Base-by-base conservation (phyloP, 2,329 filamentous ascomycete species). In the Aureobasidium namibiae region DNA sequence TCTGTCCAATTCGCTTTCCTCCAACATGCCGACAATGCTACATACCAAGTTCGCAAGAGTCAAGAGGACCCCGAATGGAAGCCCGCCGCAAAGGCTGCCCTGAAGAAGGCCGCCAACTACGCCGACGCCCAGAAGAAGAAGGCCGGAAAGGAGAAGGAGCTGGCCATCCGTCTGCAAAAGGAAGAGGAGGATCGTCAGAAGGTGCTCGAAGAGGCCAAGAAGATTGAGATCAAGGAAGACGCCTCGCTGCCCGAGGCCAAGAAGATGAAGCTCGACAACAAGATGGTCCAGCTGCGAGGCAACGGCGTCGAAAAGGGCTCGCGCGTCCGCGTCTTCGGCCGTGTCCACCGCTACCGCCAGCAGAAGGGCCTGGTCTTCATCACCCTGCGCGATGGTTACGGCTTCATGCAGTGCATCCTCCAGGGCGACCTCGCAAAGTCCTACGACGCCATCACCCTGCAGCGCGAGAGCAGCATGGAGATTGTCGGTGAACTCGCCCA, bases 321-420 rank as follows among this genome's bases (percentile, higher is more conserved):
- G 44, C 82, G 90, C 57, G 89, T 95, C 61, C 84, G 86, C 66
- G 88, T 96, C 23, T 82, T 86, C 64, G 92, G 92, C 59, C 83
- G 91, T 65, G 89, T 96, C 58, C 90, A 95, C 75, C 84, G 89
- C 61, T 77, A 92, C 72, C 83, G 90, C 62, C 80, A 82, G 62
- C 92, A 96, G 76, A 94, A 92, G 75, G 86, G 89, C 69, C 83
- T 90, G 64, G 86, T 90, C 59, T 96, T 96, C 75, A 80, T 96
- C 69, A 92, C 87, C n/a, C 78, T 96, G 63, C 81, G 86, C 63
- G 90, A 95, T 70, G 92, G 92, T 61, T 89, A 92, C 68, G 89
- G 88, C 57, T 86, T 86, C 69, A 80, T 97, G 72, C 91, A 96
- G 78, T 92, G 90, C 69, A 82, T 96, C 63, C 78, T 96, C 65